Evolutionary conservation across 139 green algal species (phyloP), one percentile per base, ranked within the genome.

Genomic region (Volvox africanus): DNA sequence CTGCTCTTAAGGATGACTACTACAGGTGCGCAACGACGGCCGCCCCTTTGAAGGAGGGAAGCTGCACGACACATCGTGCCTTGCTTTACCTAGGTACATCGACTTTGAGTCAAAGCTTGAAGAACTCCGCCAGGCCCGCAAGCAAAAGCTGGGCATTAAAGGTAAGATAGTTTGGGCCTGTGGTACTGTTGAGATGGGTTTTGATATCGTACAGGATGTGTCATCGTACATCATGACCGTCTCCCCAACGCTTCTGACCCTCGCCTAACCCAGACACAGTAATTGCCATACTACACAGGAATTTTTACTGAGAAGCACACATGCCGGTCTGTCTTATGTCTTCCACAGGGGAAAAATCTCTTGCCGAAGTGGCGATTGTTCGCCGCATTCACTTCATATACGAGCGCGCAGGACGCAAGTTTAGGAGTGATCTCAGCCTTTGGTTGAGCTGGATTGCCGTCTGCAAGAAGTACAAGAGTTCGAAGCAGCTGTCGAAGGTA

Each of bases 321-420:
- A 62, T 61, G n/a, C 6, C 32, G 76, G 6, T 82, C 61, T 20
- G 32, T 33, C 32, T 61, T 33, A 50, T 68, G 77, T 61, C n/a
- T n/a, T n/a, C 12, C 22, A 21, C 88, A 92, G 95, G 90, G 73
- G 96, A 97, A 92, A 92, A 92, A 24, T 92, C 75, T 19, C 82
- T 97, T 61, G 93, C 94, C 1, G 97, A 99, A 76, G 93, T 93
- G 21, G 93, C 91, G 68, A 96, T 98, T 16, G 88, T 97, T 20
- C 93, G 94, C 22, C 94, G 97, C 44, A 93, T 97, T 12, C 96
- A 99, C 89, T 98, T 99, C 93, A 98, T 99, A 32, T 99, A 96
- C 88, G 95, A 98, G 89, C 95, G 98, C 1, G 96, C 97, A 1
- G 93, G 95, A 2, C 95, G 96, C 83, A 98, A 98, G 85, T 99